Conservation (phyloP, 2,329 filamentous ascomycete genomes). For the Scolecobasidium constrictum region DNA sequence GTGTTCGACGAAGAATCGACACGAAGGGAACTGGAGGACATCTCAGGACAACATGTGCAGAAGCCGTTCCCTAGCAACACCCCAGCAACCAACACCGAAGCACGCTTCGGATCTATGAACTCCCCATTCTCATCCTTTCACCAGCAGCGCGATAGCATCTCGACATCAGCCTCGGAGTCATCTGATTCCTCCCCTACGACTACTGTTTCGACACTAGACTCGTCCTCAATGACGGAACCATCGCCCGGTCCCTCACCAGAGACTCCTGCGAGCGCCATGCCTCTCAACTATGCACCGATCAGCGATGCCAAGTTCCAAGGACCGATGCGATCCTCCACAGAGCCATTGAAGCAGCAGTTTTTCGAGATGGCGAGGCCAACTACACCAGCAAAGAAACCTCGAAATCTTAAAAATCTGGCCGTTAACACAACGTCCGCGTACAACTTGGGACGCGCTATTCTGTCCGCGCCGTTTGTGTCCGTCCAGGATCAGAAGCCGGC, state of each 20-base stretch:
- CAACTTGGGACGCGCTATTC: conserved; percentile 33
- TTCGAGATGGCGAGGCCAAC: conserved; percentile 38
- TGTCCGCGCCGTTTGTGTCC: conserved; percentile 39
- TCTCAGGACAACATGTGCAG: not conserved
- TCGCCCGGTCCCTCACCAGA: conserved; percentile 90
- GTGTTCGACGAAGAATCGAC: conserved; percentile 53
- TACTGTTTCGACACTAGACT: conserved; percentile 85
- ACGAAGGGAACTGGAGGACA: conserved; percentile 17
- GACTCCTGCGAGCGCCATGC: conserved; percentile 66
- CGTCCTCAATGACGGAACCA: conserved; percentile 77
- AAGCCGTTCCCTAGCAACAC: conserved; percentile 28
- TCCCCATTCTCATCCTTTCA: conserved; percentile 38
- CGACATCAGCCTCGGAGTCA: conserved; percentile 68
- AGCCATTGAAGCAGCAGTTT: conserved; percentile 36
- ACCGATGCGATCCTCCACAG: conserved; percentile 28
- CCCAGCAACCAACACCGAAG: conserved; percentile 23
- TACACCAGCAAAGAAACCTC: conserved; percentile 54
- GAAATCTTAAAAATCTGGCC: conserved; percentile 75
- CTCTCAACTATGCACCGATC: conserved; percentile 57
- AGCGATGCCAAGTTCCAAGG: conserved; percentile 33
- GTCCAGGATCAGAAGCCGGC: conserved; percentile 35
- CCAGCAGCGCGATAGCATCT: conserved; percentile 67
- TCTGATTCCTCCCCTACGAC: conserved; percentile 93
- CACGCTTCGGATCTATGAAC: conserved; percentile 22
- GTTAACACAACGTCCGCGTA: conserved; percentile 53